phyloP scores from a whole-genome alignment of 1,284 basidiomycete genomes.

The Ceratobasidium sp. region DNA sequence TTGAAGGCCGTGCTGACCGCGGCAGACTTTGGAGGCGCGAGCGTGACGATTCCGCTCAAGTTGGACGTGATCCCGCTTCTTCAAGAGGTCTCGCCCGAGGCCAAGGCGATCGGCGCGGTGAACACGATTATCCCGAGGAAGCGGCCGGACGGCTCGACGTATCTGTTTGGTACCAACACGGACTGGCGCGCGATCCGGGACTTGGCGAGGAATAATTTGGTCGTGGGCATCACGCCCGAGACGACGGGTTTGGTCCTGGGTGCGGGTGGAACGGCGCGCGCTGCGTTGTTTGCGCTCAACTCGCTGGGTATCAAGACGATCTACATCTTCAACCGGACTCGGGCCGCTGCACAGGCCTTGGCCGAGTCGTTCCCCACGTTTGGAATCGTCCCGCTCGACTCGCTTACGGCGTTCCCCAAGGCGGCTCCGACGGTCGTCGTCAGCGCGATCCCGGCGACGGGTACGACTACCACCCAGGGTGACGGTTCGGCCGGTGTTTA shows the following conservation, averaged over 20 bases:
- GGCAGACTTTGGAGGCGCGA: constrained; percentile 91
- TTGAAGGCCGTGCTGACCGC: constrained; percentile 74
- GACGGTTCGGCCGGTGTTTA: constrained; percentile 62
- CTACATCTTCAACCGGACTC: constrained; percentile 89
- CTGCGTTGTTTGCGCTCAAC: constrained; percentile 89
- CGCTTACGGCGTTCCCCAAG: constrained; percentile 69
- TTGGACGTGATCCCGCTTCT: constrained; percentile 86
- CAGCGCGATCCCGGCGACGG: constrained; percentile 86
- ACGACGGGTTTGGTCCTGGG: constrained; percentile 83
- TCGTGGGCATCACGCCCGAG: constrained; percentile 57
- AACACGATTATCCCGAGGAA: constrained; percentile 84
- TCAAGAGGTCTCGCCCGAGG: constrained; percentile 81
- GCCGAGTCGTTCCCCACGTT: constrained; percentile 76
- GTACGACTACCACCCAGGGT: constrained; percentile 63
- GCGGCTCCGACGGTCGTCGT: constrained; percentile 78
- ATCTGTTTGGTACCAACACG: constrained; percentile 89
- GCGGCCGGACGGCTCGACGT: constrained; percentile 62
- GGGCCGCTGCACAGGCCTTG: constrained; percentile 76
- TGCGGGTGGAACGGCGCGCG: constrained; percentile 92
- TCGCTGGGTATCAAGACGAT: constrained; percentile 76
- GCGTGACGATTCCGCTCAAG: constrained; percentile 96
- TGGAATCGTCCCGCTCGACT: constrained; percentile 71
- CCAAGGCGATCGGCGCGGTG: constrained; percentile 87
- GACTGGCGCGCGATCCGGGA: constrained; percentile 90
- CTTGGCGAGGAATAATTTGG: constrained; percentile 61